Evolutionary conservation across 2,329 filamentous ascomycete genomes (phyloP).

Genomic region (Claviceps humidiphila): DNA sequence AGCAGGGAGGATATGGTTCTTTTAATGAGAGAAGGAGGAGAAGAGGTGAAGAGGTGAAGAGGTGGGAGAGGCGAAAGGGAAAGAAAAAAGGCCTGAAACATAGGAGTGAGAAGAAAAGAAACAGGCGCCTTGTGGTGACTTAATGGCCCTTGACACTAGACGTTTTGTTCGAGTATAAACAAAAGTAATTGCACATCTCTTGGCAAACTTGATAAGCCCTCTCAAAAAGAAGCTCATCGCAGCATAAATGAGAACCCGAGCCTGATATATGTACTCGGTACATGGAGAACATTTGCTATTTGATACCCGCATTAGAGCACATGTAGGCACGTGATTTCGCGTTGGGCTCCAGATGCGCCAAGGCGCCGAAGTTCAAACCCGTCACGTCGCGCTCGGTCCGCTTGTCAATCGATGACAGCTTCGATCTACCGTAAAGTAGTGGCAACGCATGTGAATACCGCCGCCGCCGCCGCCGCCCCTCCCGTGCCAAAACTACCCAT

Average conservation of each 20-base stretch:
- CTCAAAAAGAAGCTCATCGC: neutral
- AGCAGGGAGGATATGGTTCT: too few species aligned
- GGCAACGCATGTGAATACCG: too few species aligned
- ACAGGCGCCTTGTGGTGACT: neutral
- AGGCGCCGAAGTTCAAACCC: neutral
- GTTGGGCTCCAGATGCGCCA: neutral
- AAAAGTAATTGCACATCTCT: too few species aligned
- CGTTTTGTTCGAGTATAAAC: too few species aligned
- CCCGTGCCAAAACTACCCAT: too few species aligned
- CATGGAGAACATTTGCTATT: too few species aligned
- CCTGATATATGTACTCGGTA: too few species aligned
- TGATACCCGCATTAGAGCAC: neutral
- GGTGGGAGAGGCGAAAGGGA: neutral
- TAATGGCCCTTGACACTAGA: too few species aligned
- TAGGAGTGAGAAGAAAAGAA: too few species aligned
- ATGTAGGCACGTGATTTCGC: slow-evolving; percentile 9
- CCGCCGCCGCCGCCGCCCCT: too few species aligned
- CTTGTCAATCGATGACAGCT: neutral
- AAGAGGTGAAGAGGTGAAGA: neutral
- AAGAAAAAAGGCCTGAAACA: neutral
- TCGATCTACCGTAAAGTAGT: neutral
- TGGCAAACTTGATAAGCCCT: too few species aligned
- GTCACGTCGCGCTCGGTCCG: neutral
- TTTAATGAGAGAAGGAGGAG: neutral
- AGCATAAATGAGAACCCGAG: too few species aligned